These are phyloP conservation scores for Penicillium sp. DNA, from an alignment of 2,329 filamentous ascomycete genomes.

Conservation along the genomic window DNA sequence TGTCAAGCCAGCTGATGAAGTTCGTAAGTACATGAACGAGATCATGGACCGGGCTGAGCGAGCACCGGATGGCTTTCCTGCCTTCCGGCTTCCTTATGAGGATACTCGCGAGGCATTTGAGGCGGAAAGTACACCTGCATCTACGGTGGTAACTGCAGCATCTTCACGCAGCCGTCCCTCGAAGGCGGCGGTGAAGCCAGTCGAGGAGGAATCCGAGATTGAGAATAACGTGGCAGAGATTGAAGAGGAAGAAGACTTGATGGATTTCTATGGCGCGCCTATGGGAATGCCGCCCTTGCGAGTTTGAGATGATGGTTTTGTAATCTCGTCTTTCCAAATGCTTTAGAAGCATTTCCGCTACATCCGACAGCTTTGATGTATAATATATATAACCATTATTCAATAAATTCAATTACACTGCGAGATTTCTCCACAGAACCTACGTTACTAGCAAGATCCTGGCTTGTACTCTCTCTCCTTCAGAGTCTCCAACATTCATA, in stretches of 20 bases:
- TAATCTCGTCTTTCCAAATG: neutral
- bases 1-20: conserved; percentile 58
- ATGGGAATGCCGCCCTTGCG: conserved; percentile 39
- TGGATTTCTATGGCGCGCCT: conserved; percentile 48
- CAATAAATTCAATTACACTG: too few species aligned
- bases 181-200: conserved; percentile 22
- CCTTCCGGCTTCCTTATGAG: conserved; percentile 57
- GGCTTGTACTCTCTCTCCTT: neutral
- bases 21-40: conserved; percentile 59
- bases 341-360: neutral
- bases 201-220: conserved; percentile 34
- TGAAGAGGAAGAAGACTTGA: conserved; percentile 38
- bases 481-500: too few species aligned
- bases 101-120: conserved; percentile 36
- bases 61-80: conserved; percentile 59
- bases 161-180: conserved; percentile 31
- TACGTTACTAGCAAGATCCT: neutral
- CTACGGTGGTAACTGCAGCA: conserved; percentile 11
- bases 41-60: conserved; percentile 61
- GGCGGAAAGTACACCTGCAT: conserved; percentile 31
- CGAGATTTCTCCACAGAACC: too few species aligned
- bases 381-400: neutral
- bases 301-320: conserved; percentile 12
- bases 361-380: neutral
- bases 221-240: conserved; percentile 27